These are phyloP conservation scores for Fusarium mexicanum DNA, from an alignment of 2,329 filamentous ascomycete genomes.

Conservation along the genomic window DNA sequence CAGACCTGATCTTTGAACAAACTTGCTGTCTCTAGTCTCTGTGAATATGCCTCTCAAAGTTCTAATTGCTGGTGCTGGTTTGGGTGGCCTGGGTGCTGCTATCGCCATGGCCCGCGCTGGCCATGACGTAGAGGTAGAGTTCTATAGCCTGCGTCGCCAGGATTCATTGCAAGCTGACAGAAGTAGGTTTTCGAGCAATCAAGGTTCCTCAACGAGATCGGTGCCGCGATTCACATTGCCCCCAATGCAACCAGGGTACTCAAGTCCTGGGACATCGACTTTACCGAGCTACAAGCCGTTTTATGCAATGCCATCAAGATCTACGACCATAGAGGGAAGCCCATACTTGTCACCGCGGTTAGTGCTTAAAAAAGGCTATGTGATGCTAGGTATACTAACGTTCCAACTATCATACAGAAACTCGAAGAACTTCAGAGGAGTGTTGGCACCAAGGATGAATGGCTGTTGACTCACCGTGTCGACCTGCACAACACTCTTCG, in stretches of 20 bases:
- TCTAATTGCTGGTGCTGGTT: slow-evolving; percentile 1
- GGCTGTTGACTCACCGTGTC: neutral
- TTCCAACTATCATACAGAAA: neutral
- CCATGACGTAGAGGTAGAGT: neutral
- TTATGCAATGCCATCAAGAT: slow-evolving; percentile 7
- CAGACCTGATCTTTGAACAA: neutral
- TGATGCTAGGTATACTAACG: neutral
- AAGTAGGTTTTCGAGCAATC: slow-evolving; percentile 10
- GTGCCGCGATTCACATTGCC: slow-evolving; percentile 7
- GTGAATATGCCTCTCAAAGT: slow-evolving; percentile 6
- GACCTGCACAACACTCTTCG: neutral
- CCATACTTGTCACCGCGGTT: neutral
- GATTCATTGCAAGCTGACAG: neutral
- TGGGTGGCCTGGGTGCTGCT: slow-evolving; percentile 3
- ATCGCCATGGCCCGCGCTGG: slow-evolving; percentile 13
- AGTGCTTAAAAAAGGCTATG: rapidly evolving
- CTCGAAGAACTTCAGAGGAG: neutral
- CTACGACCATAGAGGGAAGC: slow-evolving; percentile 1
- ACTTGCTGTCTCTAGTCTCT: no score
- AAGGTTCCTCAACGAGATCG: slow-evolving; percentile 4
- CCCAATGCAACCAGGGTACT: slow-evolving; percentile 5
- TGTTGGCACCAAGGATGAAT: neutral
- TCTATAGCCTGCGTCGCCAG: rapidly evolving
- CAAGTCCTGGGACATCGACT: slow-evolving; percentile 7
- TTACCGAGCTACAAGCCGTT: neutral